These are phyloP conservation scores for Cicer cuneatum DNA, from an alignment of 306 rosid genomes.

Conservation along the genomic window DNA sequence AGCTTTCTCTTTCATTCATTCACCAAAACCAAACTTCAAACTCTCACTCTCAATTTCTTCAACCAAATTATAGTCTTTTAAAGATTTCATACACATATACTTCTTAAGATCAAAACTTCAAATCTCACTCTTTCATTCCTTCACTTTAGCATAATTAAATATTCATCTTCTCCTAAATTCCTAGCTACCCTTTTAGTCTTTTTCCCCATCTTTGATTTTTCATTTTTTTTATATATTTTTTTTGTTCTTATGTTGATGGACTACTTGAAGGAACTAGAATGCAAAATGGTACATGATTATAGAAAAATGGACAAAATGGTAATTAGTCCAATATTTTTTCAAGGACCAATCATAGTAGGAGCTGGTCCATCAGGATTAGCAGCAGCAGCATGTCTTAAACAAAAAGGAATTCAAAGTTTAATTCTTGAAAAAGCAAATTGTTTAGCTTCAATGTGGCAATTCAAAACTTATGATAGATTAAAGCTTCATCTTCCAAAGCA, in stretches of 20 bases:
- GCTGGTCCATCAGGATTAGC: conserved; percentile 98
- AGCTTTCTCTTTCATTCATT: too few relatives aligned
- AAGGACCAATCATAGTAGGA: conserved; percentile 83
- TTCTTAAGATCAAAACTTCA: too few relatives aligned
- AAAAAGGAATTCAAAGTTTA: conserved; percentile 68
- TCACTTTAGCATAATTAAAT: too few relatives aligned
- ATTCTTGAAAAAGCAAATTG: conserved; percentile 75
- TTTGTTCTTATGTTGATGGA: conserved; percentile 51
- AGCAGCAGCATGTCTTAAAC: conserved; percentile 83
- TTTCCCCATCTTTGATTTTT: background rate
- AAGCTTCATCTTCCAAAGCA: conserved; percentile 93
- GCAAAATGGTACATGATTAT: conserved; percentile 68
- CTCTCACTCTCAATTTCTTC: too few relatives aligned
- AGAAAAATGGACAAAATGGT: conserved; percentile 38
- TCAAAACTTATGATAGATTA: conserved; percentile 84
- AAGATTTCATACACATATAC: too few relatives aligned
- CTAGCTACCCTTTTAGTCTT: background rate
- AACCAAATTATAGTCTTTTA: too few relatives aligned
- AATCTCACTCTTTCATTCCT: too few relatives aligned
- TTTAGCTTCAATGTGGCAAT: conserved; percentile 90
- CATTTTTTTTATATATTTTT: background rate
- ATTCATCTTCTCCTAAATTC: too few relatives aligned
- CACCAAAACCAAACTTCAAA: too few relatives aligned
- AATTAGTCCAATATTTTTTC: conserved; percentile 41
- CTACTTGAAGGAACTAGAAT: conserved; percentile 71